phyloP scores from a whole-genome alignment of 1,139 yeast species.

The Protomyces inundatus region DNA sequence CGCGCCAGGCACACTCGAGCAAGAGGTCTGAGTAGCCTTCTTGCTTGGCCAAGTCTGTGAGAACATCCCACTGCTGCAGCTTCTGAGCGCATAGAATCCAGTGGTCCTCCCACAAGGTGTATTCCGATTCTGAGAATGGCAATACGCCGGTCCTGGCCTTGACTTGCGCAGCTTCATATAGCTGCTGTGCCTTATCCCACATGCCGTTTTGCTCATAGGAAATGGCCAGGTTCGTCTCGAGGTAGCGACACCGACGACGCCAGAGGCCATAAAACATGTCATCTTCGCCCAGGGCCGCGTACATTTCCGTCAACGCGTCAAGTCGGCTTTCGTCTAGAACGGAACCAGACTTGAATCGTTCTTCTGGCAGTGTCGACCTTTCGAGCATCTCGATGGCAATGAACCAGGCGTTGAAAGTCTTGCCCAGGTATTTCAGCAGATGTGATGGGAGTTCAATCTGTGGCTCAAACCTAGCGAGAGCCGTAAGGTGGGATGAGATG shows the following conservation, averaged over 20 bases:
- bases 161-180: slow-evolving; percentile 95
- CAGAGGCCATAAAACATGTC: slow-evolving; percentile 97
- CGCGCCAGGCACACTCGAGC: slow-evolving; percentile 98
- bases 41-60: slow-evolving; percentile 93
- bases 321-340: slow-evolving; percentile 72
- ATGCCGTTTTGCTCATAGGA: slow-evolving; percentile 92
- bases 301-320: slow-evolving; percentile 86
- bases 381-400: slow-evolving; percentile 80
- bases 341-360: slow-evolving; percentile 48
- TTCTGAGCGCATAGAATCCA: slow-evolving; percentile 98
- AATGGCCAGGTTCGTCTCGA: slow-evolving; percentile 86
- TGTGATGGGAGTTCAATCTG: slow-evolving; percentile 84
- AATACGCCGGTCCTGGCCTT: slow-evolving; percentile 93
- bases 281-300: slow-evolving; percentile 82
- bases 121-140: slow-evolving; percentile 94
- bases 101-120: slow-evolving; percentile 96
- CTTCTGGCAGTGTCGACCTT: slow-evolving; percentile 45
- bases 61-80: slow-evolving; percentile 95
- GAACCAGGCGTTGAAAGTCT: slow-evolving; percentile 87
- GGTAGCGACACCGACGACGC: slow-evolving; percentile 91
- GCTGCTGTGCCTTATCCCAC: slow-evolving; percentile 90
- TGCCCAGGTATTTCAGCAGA: slow-evolving; percentile 79
- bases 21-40: slow-evolving; percentile 94
- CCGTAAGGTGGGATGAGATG: slow-evolving; percentile 75
- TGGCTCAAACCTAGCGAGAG: slow-evolving; percentile 61